Evolutionary conservation across 129 eudicot species (phyloP), one percentile per base, ranked within the genome.

Genomic region (Flaveria ramosissima): DNA sequence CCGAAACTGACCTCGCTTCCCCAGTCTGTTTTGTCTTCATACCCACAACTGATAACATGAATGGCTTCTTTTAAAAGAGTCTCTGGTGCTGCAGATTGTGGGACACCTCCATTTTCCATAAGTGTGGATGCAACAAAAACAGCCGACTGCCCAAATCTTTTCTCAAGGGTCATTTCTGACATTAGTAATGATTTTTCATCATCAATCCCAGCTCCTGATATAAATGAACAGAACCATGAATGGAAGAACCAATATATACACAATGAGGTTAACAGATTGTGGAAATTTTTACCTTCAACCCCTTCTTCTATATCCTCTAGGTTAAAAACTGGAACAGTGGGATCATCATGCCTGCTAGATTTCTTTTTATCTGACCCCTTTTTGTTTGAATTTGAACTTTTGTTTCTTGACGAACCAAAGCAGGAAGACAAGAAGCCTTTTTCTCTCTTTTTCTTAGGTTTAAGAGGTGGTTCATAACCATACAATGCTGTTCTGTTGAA

Each of bases 61-160:
- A 94, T 94, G 39, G 99, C 99, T 82, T 94, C 99, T 89, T 94
- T 94, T 6, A 94, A 84, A 26, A 94, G 92, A 66, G 86, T 92
- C 78, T 94, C 99, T 24, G 99, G 99, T 20, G 92, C 87, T 20
- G 97, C 94, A 70, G 97, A 91, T 68, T 89, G 93, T 45, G 99
- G 99, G 30, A 94, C 96, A 43, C 99, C 99, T 17, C 99, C 99
- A 81, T 94, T 94, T 81, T 94, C 99, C 99, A 94, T 91, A 20
- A 94, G 92, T 36, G 99, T 94, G 7, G 99, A 94, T 64, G 97
- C 96, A 78, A 94, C 99, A 75, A 83, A 83, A 61, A 83, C 86
- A 52, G 84, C 63, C 5, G 86, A 83, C 64, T 83, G 84, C 2
- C 86, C 86, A 53, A 83, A 83, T 70, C 84, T 61, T 75, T 83